These are phyloP conservation scores for Penicillium sp. DNA, from an alignment of 2,329 filamentous ascomycete species.

Conservation along the genomic window DNA sequence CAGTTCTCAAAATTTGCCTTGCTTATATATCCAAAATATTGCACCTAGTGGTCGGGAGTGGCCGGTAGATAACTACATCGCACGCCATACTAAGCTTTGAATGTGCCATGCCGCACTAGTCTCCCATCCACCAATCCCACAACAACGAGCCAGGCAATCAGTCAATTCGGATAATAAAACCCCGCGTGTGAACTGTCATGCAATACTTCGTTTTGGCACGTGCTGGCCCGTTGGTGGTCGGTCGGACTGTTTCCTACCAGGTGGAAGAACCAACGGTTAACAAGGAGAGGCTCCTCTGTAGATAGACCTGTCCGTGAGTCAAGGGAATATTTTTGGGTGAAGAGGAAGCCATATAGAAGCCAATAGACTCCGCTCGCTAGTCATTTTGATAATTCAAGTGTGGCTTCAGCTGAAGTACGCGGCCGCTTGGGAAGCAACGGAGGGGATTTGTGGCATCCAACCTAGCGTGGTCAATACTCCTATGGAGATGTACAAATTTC, in stretches of 20 bases:
- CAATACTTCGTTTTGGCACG: background rate
- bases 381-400: background rate
- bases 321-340: background rate
- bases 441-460: background rate
- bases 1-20: background rate
- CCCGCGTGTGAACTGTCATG: background rate
- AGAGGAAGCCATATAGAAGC: background rate
- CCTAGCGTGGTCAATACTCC: background rate
- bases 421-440: background rate
- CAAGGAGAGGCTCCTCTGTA: background rate
- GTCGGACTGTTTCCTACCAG: background rate
- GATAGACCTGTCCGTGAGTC: background rate
- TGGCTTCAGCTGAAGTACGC: background rate
- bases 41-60: background rate
- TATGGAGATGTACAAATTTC: background rate
- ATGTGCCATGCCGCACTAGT: conserved; percentile 12
- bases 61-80: conserved; percentile 9
- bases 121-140: background rate
- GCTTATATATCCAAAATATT: background rate
- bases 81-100: conserved; percentile 15
- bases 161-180: background rate
- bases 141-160: background rate
- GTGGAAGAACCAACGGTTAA: background rate
- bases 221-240: background rate
- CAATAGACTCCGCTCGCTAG: background rate